phyloP scores from a whole-genome alignment of 495 filamentous ascomycete species.

The Cercophora newfieldiana region DNA sequence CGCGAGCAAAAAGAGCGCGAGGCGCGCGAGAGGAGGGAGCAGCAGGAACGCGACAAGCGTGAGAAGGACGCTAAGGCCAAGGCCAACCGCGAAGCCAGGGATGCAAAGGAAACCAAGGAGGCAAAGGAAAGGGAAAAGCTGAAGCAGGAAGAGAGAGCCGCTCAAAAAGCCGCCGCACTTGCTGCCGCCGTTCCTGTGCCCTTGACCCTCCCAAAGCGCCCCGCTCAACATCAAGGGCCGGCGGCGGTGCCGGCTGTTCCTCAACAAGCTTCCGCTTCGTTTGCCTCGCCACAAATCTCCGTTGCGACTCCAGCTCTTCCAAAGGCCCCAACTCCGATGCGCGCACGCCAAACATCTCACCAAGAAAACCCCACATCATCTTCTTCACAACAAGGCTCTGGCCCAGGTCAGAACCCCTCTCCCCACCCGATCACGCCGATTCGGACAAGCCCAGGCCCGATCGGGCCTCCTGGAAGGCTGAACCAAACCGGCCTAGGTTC shows the following conservation, averaged over 20 bases:
- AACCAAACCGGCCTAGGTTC: constrained; percentile 16
- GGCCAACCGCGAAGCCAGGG: constrained; percentile 29
- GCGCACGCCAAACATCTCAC: constrained; percentile 74
- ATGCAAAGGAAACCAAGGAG: constrained; percentile 40
- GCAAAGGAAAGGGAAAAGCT: constrained; percentile 46
- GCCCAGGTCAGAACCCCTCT: constrained; percentile 64
- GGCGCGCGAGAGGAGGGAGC: constrained; percentile 54
- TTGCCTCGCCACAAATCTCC: constrained; percentile 75
- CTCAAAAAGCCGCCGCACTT: constrained; percentile 41
- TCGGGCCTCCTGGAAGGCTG: constrained; percentile 48
- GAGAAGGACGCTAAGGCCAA: constrained; percentile 45
- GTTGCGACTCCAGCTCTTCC: constrained; percentile 79
- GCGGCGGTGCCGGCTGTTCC: constrained; percentile 53
- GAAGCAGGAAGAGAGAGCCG: constrained; percentile 48
- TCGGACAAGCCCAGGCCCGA: constrained; percentile 57
- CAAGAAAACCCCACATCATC: constrained; percentile 72
- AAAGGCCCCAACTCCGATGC: constrained; percentile 77
- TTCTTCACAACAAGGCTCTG: constrained; percentile 53
- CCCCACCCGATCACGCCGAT: constrained; percentile 59
- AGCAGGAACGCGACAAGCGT: constrained; percentile 59
- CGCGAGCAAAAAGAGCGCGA: constrained; percentile 61
- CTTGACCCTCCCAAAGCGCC: constrained; percentile 52
- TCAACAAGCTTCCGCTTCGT: constrained; percentile 41
- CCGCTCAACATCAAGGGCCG: constrained; percentile 53
- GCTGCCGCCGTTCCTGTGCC: constrained; percentile 36